Evolutionary conservation across 345 rosid genomes (phyloP).

Genomic region (Bruguiera parviflora): DNA sequence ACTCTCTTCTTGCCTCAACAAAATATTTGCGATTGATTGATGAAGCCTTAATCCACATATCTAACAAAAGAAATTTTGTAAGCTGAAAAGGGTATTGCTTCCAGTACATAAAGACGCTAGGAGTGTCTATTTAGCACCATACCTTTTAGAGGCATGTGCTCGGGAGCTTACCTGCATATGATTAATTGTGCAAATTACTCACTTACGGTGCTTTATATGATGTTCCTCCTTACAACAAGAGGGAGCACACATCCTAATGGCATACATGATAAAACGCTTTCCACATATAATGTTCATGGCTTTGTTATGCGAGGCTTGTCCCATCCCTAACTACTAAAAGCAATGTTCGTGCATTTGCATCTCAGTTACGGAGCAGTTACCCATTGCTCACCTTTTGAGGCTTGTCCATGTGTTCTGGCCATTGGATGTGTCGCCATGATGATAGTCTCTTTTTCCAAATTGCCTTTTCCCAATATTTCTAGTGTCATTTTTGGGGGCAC

Average conservation of each 20-base stretch:
- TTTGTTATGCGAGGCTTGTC: too few relatives aligned
- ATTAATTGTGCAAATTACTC: not conserved
- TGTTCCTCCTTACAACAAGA: not conserved
- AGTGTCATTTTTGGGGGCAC: not conserved
- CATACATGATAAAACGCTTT: not conserved
- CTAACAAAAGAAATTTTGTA: not conserved
- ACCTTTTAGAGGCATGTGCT: not conserved
- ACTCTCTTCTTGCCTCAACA: not conserved
- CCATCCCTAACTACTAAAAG: too few relatives aligned
- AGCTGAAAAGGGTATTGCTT: too few relatives aligned
- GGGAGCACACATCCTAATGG: not conserved
- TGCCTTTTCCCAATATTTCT: not conserved
- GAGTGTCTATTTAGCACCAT: not conserved
- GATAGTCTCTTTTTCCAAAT: too few relatives aligned
- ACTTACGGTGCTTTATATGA: not conserved
- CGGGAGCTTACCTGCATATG: too few relatives aligned
- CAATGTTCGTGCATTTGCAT: too few relatives aligned
- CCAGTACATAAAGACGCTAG: too few relatives aligned
- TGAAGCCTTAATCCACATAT: not conserved
- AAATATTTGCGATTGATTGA: not conserved
- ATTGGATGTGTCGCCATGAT: too few relatives aligned
- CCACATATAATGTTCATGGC: too few relatives aligned
- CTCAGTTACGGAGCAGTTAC: too few relatives aligned
- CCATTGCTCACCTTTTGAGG: too few relatives aligned
- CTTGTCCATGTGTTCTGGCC: too few relatives aligned